These are phyloP conservation scores for Boletales sp. DNA, from an alignment of 768 basidiomycete genomes.

Conservation along the genomic window DNA sequence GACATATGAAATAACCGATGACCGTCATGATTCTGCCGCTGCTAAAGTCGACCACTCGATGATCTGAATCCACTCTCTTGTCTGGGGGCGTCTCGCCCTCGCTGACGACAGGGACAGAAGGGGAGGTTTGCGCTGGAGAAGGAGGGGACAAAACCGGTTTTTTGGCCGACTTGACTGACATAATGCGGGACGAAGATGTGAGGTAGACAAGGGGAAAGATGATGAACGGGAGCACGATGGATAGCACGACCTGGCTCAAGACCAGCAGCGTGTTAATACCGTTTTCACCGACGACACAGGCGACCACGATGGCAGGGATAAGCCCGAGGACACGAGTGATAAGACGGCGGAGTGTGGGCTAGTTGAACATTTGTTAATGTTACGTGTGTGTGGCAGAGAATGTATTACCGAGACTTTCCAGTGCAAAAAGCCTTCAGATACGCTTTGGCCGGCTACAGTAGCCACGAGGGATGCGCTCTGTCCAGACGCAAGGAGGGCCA, in stretches of 20 bases:
- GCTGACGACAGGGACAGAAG: neutral
- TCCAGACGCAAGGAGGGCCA: constrained; percentile 80
- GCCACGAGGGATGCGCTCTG: constrained; percentile 90
- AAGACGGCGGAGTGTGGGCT: constrained; percentile 78
- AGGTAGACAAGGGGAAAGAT: constrained; percentile 77
- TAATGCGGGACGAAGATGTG: constrained; percentile 62
- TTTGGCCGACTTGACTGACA: constrained; percentile 48
- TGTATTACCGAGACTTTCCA: constrained; percentile 72
- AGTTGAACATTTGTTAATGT: constrained; percentile 20
- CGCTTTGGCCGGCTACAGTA: constrained; percentile 86
- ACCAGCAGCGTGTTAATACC: constrained; percentile 84
- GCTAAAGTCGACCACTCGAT: constrained; percentile 57
- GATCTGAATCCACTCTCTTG: constrained; percentile 17
- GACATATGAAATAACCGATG: constrained; percentile 58
- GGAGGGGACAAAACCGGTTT: neutral
- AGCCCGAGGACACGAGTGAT: constrained; percentile 79
- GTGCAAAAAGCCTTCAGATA: constrained; percentile 84
- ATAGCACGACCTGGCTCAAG: constrained; percentile 78
- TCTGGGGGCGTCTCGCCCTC: neutral
- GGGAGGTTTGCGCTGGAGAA: neutral
- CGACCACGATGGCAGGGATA: constrained; percentile 78
- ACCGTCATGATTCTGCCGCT: constrained; percentile 48
- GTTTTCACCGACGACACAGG: constrained; percentile 59
- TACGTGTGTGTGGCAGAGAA: constrained; percentile 18
- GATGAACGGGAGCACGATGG: constrained; percentile 82